Evolutionary conservation across 257 asterid genomes (phyloP).

Genomic region (Verbascum thapsus): DNA sequence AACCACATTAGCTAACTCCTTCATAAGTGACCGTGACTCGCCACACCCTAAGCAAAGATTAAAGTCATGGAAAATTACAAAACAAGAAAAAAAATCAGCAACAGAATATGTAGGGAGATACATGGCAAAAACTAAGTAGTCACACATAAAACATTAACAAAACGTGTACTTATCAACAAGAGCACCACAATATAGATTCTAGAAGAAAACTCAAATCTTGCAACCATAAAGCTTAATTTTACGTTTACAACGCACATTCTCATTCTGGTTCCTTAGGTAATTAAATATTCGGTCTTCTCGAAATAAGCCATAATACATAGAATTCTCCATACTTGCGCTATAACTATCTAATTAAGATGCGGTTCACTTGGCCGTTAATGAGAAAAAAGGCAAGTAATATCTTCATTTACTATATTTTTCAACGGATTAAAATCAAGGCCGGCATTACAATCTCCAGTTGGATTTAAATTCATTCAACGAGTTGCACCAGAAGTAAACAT

Average conservation of each 20-base stretch:
- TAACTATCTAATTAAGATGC: conserved; percentile 8
- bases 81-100: conserved; percentile 11
- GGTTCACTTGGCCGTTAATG: not conserved
- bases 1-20: conserved; percentile 62
- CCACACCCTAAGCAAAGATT: conserved; percentile 75
- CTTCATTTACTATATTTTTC: not conserved
- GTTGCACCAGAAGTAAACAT: conserved; percentile 10
- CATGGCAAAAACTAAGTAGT: not conserved
- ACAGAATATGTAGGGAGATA: not conserved
- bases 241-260: no score
- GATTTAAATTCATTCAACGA: conserved; percentile 19
- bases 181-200: no score
- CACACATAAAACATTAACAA: not conserved
- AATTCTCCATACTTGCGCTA: not conserved
- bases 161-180: no score
- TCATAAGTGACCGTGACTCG: conserved; percentile 82
- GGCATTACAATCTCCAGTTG: not conserved
- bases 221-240: no score
- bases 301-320: conserved; percentile 2
- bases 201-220: no score
- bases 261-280: no score
- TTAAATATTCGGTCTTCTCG: not conserved
- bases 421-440: conserved; percentile 2
- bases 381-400: not conserved
- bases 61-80: conserved; percentile 21